phyloP scores from a whole-genome alignment of 441 rosid genomes.

The Pelargonium australe region DNA sequence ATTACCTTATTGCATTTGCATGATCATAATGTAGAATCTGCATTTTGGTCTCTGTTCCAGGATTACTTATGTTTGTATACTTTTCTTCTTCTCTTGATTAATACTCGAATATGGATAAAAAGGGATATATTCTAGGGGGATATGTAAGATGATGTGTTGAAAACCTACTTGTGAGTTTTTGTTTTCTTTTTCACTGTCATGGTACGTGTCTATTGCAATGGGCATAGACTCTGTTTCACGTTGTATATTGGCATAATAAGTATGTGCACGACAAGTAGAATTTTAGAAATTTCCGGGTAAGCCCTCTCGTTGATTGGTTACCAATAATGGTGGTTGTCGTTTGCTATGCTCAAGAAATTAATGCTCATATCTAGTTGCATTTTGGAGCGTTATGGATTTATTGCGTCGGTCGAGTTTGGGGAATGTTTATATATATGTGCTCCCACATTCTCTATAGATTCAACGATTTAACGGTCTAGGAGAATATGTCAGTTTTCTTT shows the following conservation, averaged over 20 bases:
- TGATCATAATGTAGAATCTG: too few relatives aligned
- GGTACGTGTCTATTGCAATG: neutral
- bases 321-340: neutral
- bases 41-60: neutral
- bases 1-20: too few relatives aligned
- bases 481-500: neutral
- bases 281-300: neutral
- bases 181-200: neutral
- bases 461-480: neutral
- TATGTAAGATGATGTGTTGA: neutral
- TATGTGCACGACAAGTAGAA: neutral
- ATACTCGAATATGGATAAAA: neutral
- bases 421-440: neutral
- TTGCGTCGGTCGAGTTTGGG: neutral
- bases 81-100: neutral
- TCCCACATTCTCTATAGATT: neutral
- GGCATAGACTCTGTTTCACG: neutral
- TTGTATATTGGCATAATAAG: neutral
- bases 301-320: neutral
- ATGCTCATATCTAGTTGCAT: neutral
- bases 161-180: neutral
- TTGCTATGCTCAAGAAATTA: neutral
- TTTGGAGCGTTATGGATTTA: neutral
- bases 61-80: neutral
- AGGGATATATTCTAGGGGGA: neutral